These are phyloP conservation scores for Russula sp. DNA, from an alignment of 768 basidiomycete species.

Conservation along the genomic window DNA sequence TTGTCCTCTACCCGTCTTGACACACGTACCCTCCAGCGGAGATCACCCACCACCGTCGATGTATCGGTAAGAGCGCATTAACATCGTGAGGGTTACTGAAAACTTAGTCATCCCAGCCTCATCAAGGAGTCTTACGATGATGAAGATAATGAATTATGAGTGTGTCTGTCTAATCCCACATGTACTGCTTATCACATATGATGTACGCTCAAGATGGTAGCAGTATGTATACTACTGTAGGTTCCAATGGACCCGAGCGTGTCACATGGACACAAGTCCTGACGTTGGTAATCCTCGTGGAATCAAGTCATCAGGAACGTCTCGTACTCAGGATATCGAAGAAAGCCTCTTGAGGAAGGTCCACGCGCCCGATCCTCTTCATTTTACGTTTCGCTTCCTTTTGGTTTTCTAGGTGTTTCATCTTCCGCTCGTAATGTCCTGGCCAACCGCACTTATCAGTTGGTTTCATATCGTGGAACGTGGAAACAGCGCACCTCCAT, in stretches of 20 bases:
- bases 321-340: slow-evolving; percentile 77
- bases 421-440: slow-evolving; percentile 91
- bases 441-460: background rate
- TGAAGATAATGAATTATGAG: slow-evolving; percentile 79
- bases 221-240: slow-evolving; percentile 6
- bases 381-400: slow-evolving; percentile 88
- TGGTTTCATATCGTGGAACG: background rate
- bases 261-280: background rate
- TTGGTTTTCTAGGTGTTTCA: slow-evolving; percentile 83
- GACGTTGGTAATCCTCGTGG: background rate
- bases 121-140: slow-evolving; percentile 95
- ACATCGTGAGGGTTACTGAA: slow-evolving; percentile 1
- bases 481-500: slow-evolving; percentile 54
- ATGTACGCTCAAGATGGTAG: slow-evolving; percentile 11
- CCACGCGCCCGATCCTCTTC: slow-evolving; percentile 82
- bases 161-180: slow-evolving; percentile 6
- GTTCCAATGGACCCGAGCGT: background rate
- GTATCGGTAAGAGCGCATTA: slow-evolving; percentile 50
- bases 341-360: slow-evolving; percentile 94
- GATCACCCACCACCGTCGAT: slow-evolving; percentile 95
- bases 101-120: slow-evolving; percentile 39
- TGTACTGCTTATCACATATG: slow-evolving; percentile 12
- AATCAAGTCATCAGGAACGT: slow-evolving; percentile 23
- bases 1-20: slow-evolving; percentile 12
- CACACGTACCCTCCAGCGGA: slow-evolving; percentile 45